Evolutionary conservation across 2,329 filamentous ascomycete species (phyloP), one percentile per base, ranked within the genome.

Genomic region (Bipolaris oryzae): DNA sequence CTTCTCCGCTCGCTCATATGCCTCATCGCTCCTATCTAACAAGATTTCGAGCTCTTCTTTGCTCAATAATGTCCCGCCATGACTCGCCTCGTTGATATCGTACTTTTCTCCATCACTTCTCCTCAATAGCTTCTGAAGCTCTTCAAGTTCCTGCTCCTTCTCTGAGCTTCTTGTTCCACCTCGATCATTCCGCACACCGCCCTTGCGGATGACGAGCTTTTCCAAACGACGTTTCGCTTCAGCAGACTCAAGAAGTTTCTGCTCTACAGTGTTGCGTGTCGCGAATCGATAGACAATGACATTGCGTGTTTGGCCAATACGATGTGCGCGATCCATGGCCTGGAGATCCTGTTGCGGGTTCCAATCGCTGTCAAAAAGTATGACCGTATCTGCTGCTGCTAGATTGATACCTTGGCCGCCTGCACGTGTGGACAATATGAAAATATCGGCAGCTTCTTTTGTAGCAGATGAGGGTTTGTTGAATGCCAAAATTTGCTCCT

Each of bases 291-390:
- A 99, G 0, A 99, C 89, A 18, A 99, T 87, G 1, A 99, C 95
- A 0, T 95, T 95, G 2, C 89, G 85, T 0, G 88, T 96, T 75
- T 99, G 95, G 0, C 95, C 95, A 61, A 99, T 98, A 11, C 95
- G 87, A 73, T 99, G 95, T 0, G 91, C 92, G 5, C 95, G 91
- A 71, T 99, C 95, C 76, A 98, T 95, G 0, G 95, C 95, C 72
- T 99, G 95, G 0, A 99, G 82, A 74, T 99, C 95, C 72, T 97
- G 94, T 74, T 99, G 95, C 0, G 95, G 95, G 68, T 99, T 99
- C 87, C 94, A 97, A 69, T 96, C 87, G 9, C 83, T 87, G 75
- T 98, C 94, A 66, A 95, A 98, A 0, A 98, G 81, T 43, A 98
- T 89, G 10, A 97, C 94, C 0, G 94, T 97, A 67, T 98, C 94